Evolutionary conservation across 768 basidiomycete species (phyloP).

Genomic region (Suillus sp.): DNA sequence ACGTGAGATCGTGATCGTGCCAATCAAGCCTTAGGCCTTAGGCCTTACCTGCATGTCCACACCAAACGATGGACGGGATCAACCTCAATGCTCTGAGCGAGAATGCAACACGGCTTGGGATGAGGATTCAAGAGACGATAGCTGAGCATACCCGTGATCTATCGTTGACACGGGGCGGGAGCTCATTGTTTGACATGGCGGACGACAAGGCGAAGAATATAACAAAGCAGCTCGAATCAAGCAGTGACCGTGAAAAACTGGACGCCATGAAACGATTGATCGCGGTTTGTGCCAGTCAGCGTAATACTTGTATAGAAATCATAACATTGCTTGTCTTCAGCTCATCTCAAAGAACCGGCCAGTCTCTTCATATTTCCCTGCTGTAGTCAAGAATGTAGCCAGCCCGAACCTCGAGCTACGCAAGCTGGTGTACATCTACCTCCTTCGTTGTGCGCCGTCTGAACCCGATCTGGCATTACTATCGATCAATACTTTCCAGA

Average conservation of each 20-base stretch:
- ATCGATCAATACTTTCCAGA: slow-evolving; percentile 98
- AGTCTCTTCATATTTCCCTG: slow-evolving; percentile 92
- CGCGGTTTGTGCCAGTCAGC: slow-evolving; percentile 60
- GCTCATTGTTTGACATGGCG: slow-evolving; percentile 62
- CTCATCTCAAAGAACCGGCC: slow-evolving; percentile 92
- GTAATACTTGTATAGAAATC: slow-evolving; percentile 7
- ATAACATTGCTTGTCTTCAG: slow-evolving; percentile 40
- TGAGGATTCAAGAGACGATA: slow-evolving; percentile 81
- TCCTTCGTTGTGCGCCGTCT: slow-evolving; percentile 88
- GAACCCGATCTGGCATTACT: slow-evolving; percentile 95
- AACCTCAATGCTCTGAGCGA: slow-evolving; percentile 56
- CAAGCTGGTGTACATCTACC: slow-evolving; percentile 97
- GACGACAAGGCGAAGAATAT: slow-evolving; percentile 88
- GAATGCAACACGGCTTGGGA: slow-evolving; percentile 82
- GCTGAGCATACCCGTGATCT: slow-evolving; percentile 81
- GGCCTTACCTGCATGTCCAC: slow-evolving; percentile 4
- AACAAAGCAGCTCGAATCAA: slow-evolving; percentile 83
- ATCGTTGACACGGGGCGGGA: slow-evolving; percentile 53
- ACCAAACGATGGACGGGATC: slow-evolving; percentile 34
- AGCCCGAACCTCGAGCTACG: slow-evolving; percentile 91
- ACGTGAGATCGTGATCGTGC: neutral
- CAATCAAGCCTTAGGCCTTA: neutral
- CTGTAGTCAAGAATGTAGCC: slow-evolving; percentile 96
- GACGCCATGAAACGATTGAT: slow-evolving; percentile 96
- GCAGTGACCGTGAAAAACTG: slow-evolving; percentile 85